These are phyloP conservation scores for Chenopodium suecicum DNA, from an alignment of 148 eudicot species.

Conservation along the genomic window DNA sequence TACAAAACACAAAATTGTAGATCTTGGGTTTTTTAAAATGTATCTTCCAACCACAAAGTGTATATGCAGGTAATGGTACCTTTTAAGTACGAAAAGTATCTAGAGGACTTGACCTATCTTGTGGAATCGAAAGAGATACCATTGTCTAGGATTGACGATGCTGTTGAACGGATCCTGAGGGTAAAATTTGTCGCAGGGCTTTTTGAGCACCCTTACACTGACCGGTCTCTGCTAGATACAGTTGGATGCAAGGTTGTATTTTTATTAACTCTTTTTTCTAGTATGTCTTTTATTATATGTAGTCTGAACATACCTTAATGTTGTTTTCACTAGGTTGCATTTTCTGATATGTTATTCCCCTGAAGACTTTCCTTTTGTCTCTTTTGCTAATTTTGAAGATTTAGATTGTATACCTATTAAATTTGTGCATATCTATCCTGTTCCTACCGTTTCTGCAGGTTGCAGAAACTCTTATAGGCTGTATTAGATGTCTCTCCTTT, in stretches of 20 bases:
- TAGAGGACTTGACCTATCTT: slow-evolving; percentile 59
- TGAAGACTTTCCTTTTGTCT: background rate
- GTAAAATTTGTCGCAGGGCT: slow-evolving; percentile 87
- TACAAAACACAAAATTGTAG: background rate
- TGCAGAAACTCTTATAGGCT: background rate
- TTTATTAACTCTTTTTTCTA: background rate
- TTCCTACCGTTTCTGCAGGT: background rate
- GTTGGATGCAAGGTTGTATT: slow-evolving; percentile 87
- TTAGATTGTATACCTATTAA: background rate
- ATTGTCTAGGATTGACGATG: slow-evolving; percentile 86
- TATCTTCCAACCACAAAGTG: slow-evolving; percentile 5
- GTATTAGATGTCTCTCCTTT: background rate
- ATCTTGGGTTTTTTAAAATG: background rate
- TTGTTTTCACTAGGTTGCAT: background rate
- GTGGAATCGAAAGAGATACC: slow-evolving; percentile 79
- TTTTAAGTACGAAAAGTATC: slow-evolving; percentile 51
- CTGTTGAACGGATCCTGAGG: slow-evolving; percentile 84
- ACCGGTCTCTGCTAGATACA: slow-evolving; percentile 63
- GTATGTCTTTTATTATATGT: background rate
- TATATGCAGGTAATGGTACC: slow-evolving; percentile 87
- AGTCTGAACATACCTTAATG: background rate
- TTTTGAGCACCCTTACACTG: slow-evolving; percentile 78
- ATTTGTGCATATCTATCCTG: background rate
- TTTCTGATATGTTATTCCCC: background rate
- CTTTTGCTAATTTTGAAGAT: background rate